Evolutionary conservation across 2,329 filamentous ascomycete genomes (phyloP), one percentile per base, ranked within the genome.

Genomic region (Aspergillus puulaauensis): DNA sequence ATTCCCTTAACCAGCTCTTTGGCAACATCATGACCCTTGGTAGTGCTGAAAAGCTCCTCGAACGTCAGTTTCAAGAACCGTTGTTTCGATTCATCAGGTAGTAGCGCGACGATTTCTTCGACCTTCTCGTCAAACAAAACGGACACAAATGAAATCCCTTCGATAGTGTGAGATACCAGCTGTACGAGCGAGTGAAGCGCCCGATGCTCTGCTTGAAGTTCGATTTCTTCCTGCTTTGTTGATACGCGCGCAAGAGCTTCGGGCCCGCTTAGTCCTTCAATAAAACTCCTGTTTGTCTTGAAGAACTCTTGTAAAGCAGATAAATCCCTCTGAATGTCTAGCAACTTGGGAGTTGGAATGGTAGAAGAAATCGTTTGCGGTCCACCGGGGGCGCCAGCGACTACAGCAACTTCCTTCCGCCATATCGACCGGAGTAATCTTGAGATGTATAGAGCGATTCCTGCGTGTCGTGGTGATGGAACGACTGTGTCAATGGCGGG

Each of bases 1-100:
- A 99, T 98, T 0, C 93, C 92, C 74, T 98, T 99, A 56, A 99
- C 95, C 1, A 99, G 82, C 55, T 96, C 85, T 74, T 96, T 97
- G 3, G 93, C 96, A 23, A 98, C 84, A 11, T 96, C 91, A 66
- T 91, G 91, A 33, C 95, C 95, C 17, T 86, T 82, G 6, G 83
- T 76, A 43, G 89, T 86, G 4, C 91, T 90, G 73, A 99, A 98
- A 0, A 99, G 84, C 46, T 86, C 84, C 72, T 98, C 91, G 69
- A 91, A 99, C 0, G 91, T 97, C 53, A 99, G 82, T 37, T 88
- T 84, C 58, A 85, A 83, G 52, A 96, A 86, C 58, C 86, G 84
- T 62, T 87, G 82, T 59, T 88, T 88, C 1, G 88, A 83, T 0
- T 82, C 77, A 3, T 90, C 88, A 7, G 92, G 86, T 5, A 99